A percentile compares a stretch with the other conserved stretches of the same genome.
Conservation (phyloP, 306 rosid species). For the Hippophae rhamnoides region DNA sequence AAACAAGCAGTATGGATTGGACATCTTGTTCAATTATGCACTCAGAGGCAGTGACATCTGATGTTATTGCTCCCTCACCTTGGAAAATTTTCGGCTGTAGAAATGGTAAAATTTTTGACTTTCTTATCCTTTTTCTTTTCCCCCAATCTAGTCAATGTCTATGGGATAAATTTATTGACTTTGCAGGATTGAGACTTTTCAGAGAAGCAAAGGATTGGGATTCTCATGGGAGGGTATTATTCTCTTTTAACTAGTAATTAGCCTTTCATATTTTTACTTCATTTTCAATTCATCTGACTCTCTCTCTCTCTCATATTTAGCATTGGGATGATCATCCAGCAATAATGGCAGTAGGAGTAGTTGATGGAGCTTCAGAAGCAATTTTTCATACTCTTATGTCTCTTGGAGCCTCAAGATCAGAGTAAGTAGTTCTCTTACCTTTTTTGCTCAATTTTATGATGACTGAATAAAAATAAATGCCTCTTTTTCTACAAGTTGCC, state of each 20-base stretch:
- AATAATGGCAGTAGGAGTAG: constrained; percentile 81
- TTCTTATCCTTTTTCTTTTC: constrained; percentile 9
- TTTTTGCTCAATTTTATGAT: too few species aligned
- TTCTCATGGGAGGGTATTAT: constrained; percentile 49
- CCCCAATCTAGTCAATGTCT: constrained; percentile 6
- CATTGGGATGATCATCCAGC: constrained; percentile 85
- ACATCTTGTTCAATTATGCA: constrained; percentile 29
- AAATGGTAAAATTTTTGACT: constrained; percentile 50
- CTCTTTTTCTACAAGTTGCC: too few species aligned
- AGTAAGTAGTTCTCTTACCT: constrained; percentile 31
- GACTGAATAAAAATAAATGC: too few species aligned
- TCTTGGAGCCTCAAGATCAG: constrained; percentile 77
- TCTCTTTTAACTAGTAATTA: constrained; percentile 3
- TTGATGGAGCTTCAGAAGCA: constrained; percentile 76
- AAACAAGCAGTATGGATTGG: constrained; percentile 41
- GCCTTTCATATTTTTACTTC: constrained; percentile 14
- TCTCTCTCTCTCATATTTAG: constrained; percentile 21
- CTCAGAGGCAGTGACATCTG: constrained; percentile 58
- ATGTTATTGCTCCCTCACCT: constrained; percentile 78
- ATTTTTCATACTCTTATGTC: constrained; percentile 73
- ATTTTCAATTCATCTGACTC: constrained; percentile 2
- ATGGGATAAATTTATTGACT: constrained; percentile 14
- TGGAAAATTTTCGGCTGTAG: constrained; percentile 92
- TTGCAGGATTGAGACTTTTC: constrained; percentile 73
- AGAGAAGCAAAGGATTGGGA: constrained; percentile 74